phyloP scores from a whole-genome alignment of 768 basidiomycete species.

The Boletus patriciae region DNA sequence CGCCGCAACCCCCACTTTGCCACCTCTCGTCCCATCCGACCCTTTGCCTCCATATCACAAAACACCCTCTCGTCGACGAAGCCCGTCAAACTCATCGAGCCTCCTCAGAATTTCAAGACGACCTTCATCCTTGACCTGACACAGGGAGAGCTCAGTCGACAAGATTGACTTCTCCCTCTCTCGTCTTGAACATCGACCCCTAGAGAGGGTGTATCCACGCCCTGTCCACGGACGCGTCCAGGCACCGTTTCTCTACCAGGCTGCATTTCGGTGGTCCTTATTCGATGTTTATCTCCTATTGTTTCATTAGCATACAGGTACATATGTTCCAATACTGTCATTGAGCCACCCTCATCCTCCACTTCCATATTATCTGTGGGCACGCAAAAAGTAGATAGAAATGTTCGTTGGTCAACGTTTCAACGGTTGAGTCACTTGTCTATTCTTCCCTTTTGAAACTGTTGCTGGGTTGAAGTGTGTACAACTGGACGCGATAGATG shows the following conservation, averaged over 20 bases:
- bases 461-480: too few relatives aligned
- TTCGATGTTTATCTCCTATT: constrained; percentile 25
- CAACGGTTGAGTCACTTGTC: neutral
- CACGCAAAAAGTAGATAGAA: constrained; percentile 4
- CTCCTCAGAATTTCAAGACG: constrained; percentile 67
- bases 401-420: neutral
- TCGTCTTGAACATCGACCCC: neutral
- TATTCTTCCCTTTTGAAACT: neutral
- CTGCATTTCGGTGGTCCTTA: constrained; percentile 15
- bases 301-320: constrained; percentile 19
- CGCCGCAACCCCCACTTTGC: constrained; percentile 58
- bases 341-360: neutral
- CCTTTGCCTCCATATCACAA: constrained; percentile 63
- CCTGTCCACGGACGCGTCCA: neutral
- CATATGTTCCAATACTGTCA: constrained; percentile 16
- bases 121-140: constrained; percentile 79
- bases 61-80: constrained; percentile 36
- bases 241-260: neutral
- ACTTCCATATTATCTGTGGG: neutral
- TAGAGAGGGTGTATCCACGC: neutral
- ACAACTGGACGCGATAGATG: too few relatives aligned
- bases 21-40: constrained; percentile 72
- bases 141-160: constrained; percentile 78
- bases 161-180: constrained; percentile 40
- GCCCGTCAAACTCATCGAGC: constrained; percentile 74